phyloP scores from a whole-genome alignment of 163 green algal species.

The Smithsoniella earleae region DNA sequence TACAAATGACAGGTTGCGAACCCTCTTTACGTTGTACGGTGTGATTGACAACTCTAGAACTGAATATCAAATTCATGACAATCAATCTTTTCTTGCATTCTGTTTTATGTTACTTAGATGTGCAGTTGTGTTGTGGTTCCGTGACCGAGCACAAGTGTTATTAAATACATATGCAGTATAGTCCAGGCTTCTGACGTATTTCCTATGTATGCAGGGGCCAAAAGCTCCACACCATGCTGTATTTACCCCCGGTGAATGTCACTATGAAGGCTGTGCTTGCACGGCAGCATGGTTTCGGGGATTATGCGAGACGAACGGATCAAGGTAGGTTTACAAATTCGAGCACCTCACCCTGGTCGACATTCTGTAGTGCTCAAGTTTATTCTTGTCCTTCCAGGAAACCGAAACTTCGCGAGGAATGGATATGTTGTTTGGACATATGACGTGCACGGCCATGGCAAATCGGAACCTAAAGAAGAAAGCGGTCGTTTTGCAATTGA shows the following conservation, averaged over 20 bases:
- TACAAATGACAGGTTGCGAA: no score
- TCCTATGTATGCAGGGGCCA: conserved; percentile 5
- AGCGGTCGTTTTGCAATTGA: background rate
- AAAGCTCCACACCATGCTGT: background rate
- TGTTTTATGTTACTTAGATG: no score
- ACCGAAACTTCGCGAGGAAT: background rate
- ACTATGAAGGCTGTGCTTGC: background rate
- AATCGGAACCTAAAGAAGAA: background rate
- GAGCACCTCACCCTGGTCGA: no score
- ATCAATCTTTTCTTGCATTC: no score
- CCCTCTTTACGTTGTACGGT: no score
- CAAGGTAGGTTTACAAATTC: background rate
- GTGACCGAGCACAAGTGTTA: no score
- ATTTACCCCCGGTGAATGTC: background rate
- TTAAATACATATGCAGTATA: no score
- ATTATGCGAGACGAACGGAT: background rate
- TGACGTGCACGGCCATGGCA: background rate
- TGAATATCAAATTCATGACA: no score
- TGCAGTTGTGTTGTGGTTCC: no score
- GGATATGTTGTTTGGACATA: background rate
- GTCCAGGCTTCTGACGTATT: no score
- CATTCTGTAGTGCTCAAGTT: no score
- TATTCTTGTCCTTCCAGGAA: background rate
- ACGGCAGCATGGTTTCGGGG: conserved; percentile 2
- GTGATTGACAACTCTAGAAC: no score